phyloP scores from a whole-genome alignment of 2,329 filamentous ascomycete genomes.

The Cladosporium halotolerans region DNA sequence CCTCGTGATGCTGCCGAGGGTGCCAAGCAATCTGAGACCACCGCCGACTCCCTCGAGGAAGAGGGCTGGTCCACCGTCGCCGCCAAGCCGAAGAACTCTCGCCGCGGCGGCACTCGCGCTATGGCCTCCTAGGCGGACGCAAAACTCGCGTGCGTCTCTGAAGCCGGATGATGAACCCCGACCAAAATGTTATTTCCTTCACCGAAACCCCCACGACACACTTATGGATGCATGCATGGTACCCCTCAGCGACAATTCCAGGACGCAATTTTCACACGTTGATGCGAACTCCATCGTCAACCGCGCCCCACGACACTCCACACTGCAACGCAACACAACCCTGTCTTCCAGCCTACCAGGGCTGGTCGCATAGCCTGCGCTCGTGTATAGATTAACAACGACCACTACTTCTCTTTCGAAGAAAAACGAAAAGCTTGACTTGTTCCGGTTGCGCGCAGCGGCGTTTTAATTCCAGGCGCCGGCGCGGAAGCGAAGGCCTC shows the following conservation, averaged over 20 bases:
- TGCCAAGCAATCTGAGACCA: conserved; percentile 27
- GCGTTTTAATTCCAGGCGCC: conserved; percentile 4
- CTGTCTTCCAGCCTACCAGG: not conserved
- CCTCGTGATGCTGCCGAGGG: conserved; percentile 33
- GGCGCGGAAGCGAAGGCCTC: not conserved
- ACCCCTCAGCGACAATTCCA: not conserved
- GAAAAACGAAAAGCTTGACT: not conserved
- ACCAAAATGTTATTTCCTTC: conserved; percentile 7
- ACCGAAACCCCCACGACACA: conserved; percentile 3
- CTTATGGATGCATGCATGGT: conserved; percentile 11
- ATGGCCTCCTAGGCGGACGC: conserved; percentile 38
- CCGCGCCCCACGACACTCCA: conserved; percentile 3
- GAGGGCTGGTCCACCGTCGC: conserved; percentile 51
- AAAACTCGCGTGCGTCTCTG: not conserved
- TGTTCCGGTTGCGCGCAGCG: conserved; percentile 1
- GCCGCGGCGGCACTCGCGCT: conserved; percentile 38
- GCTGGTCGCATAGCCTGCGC: not conserved
- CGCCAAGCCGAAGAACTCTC: conserved; percentile 40
- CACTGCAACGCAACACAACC: not conserved
- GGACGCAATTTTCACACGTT: not conserved
- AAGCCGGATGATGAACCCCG: conserved; percentile 1
- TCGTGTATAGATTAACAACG: conserved; percentile 10
- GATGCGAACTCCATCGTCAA: not conserved
- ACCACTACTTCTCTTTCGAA: not conserved
- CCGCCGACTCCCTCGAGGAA: conserved; percentile 44